Evolutionary conservation across 176 grass and related monocot genomes (phyloP), one percentile per base, ranked within the genome.

Genomic region (Miscanthus lutarioriparius): DNA sequence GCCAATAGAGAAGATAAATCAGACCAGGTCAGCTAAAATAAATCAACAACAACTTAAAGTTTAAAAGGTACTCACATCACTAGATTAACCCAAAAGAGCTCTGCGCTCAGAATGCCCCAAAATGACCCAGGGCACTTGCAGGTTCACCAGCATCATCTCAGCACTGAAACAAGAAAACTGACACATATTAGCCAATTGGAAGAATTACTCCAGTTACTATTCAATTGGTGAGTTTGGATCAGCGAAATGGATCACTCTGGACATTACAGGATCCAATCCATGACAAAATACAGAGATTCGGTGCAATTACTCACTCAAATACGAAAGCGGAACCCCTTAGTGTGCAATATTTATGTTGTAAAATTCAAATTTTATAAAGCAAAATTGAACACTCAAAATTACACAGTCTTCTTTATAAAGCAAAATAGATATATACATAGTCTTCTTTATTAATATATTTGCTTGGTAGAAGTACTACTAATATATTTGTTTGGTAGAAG

Each of bases 51-150:
- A 30, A 76, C 6, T 49, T 49, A 49, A 14, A 61, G 14, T 77
- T 22, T 6, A 58, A 25, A 53, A 17, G 7, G 13, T 30, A 86
- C 84, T 82, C 78, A 91, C 95, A 62, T 95, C 85, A 71, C 74
- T 95, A 69, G 95, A 95, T 93, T 97, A 92, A 8, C 72, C 39
- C 65, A 97, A 59, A 44, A 97, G 80, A n/a, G 73, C 69, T 77
- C 95, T 92, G 75, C 95, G 70, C 82, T 97, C 95, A 70, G 95
- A 98, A 47, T 98, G 95, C 44, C 92, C 92, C 76, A 98, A 79
- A 87, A 98, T 98, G 77, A 93, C 91, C 89, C 91, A 98, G 25
- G 92, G 92, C 70, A 95, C 86, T 66, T 85, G 87, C 80, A 95
- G 89, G 81, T 95, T 93, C 26, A 92, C 68, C 74, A 95, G 85